phyloP scores from a whole-genome alignment of 192 early-diverging fungal genomes.

The Coemansia asiatica region DNA sequence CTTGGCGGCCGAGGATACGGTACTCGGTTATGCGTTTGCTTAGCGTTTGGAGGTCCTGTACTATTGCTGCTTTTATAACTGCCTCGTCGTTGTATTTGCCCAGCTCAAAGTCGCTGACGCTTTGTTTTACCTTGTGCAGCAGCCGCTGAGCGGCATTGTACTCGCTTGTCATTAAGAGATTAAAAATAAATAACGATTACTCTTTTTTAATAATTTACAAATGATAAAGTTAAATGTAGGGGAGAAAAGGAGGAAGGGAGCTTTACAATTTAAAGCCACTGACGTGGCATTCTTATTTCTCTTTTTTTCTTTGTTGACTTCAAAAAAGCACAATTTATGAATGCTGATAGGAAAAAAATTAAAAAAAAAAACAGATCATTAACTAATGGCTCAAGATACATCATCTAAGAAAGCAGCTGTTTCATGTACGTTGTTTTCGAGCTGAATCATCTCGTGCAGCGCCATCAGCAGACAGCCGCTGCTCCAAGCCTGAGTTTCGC shows the following conservation, averaged over 20 bases:
- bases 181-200: not conserved
- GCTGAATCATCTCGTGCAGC: conserved; percentile 35
- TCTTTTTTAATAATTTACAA: too few relatives aligned
- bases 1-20: conserved; percentile 42
- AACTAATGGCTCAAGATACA: too few relatives aligned
- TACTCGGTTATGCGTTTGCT: conserved; percentile 48
- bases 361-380: not conserved
- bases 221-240: too few relatives aligned
- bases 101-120: conserved; percentile 49
- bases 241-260: not conserved
- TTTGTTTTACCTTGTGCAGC: conserved; percentile 53
- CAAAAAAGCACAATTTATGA: not conserved
- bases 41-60: conserved; percentile 43
- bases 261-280: too few relatives aligned
- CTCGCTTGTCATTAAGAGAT: conserved; percentile 44
- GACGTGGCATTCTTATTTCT: too few relatives aligned
- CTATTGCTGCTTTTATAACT: conserved; percentile 32
- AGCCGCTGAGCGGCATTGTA: conserved; percentile 54
- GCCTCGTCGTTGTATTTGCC: conserved; percentile 5
- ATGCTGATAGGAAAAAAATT: conserved; percentile 1
- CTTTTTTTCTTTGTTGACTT: too few relatives aligned
- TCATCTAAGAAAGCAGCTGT: conserved; percentile 5
- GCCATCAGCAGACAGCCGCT: conserved; percentile 47
- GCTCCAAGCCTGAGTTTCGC: conserved; percentile 92
- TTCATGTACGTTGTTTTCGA: conserved; percentile 35